These are phyloP conservation scores for Sequoia sempervirens DNA, from an alignment of 75 land plant species.

Conservation along the genomic window DNA sequence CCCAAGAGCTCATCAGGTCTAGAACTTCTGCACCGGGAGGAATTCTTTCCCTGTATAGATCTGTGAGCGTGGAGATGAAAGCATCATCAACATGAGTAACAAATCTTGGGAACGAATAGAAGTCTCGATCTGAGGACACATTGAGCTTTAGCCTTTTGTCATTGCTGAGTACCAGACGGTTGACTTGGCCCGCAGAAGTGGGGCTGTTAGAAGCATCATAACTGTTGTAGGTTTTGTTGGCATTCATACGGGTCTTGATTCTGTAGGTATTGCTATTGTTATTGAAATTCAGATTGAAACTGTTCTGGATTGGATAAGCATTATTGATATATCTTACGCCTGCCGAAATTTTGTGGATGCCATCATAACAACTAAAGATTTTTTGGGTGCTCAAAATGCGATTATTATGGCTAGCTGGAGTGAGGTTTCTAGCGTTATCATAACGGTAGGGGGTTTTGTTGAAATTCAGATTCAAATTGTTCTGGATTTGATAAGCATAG, in stretches of 20 bases:
- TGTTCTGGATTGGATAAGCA: not conserved
- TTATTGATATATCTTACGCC: not conserved
- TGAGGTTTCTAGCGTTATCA: not conserved
- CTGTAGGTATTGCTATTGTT: not conserved
- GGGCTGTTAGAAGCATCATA: not conserved
- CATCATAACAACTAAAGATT: not conserved
- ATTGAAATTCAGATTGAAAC: not conserved
- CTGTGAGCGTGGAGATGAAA: slow-evolving; percentile 56
- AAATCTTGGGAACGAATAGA: slow-evolving; percentile 70
- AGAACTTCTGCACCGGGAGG: slow-evolving; percentile 44
- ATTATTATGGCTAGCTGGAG: not conserved
- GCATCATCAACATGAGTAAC: slow-evolving; percentile 78
- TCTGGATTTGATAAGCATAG: not conserved
- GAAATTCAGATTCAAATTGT: not conserved
- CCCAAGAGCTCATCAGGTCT: slow-evolving; percentile 87
- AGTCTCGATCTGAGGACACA: slow-evolving; percentile 51
- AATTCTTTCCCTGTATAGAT: slow-evolving; percentile 55
- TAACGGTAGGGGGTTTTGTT: not conserved
- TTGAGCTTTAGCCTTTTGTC: slow-evolving; percentile 62
- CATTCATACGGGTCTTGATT: not conserved
- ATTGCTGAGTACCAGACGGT: slow-evolving; percentile 51
- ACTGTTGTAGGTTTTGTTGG: not conserved
- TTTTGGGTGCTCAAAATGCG: not conserved
- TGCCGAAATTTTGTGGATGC: not conserved
- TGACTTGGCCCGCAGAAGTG: slow-evolving; percentile 16